Evolutionary conservation across 129 eudicot species (phyloP), one percentile per base, ranked within the genome.

Genomic region (Lactuca sativa): DNA sequence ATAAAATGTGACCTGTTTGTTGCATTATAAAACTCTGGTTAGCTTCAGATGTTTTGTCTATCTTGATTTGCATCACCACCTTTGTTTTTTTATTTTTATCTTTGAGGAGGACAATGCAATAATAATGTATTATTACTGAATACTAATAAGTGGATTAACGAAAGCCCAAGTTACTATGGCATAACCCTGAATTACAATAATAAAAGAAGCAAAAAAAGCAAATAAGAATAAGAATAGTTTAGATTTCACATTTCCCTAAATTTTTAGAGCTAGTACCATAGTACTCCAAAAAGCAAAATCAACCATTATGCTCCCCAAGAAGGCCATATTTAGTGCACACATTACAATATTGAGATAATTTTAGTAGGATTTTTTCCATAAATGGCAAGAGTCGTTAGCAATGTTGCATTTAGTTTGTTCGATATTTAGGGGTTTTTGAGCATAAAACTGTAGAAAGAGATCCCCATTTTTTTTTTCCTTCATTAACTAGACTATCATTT

Each of bases 21-120:
- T 40, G 7, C 18, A 51, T 54, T 64, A 48, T 56, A 55, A 74
- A 40, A 54, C 34, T 52, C 44, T 59, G 33, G 14, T 70, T 56
- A 69, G 49, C 76, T 77, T 49, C 12, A 69, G 55, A 53, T 30
- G 32, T 67, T 49, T 67, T 34, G 18, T 40, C n/a, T 63, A 25
- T 25, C 64, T 47, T 38, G 58, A n/a, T 31, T 11, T 51, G 48
- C 37, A 11, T 52, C 25, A 40, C 56, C 17, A 1, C 21, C 12
- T 61, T 37, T 62, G 7, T 31, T 9, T 9, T 21, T 21, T 21
- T 21, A 21, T 21, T 21, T 25, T 37, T 44, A 41, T 31, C 66
- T 41, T 70, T 31, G 57, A 70, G 66, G 67, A 58, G n/a, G 58
- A 30, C 16, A 8, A 25, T 30, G 34, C 30, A 25, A 25, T 25